Conservation (phyloP, 2,329 filamentous ascomycete genomes). For the Penicillium sp. region DNA sequence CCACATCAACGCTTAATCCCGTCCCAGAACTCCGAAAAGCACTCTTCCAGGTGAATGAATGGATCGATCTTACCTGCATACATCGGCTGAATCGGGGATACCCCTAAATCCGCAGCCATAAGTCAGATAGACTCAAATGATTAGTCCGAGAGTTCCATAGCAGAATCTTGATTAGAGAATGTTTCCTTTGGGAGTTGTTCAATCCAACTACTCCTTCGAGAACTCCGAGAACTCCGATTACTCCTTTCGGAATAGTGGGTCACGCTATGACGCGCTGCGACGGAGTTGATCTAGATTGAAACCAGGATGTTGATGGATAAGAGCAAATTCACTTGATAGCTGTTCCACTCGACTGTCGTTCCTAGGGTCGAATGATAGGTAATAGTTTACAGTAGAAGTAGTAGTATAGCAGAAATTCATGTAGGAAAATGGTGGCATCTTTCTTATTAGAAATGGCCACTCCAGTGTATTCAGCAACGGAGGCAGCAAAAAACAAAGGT, state of each 20-base stretch:
- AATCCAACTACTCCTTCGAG: slow-evolving; percentile 5
- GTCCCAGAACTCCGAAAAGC: neutral
- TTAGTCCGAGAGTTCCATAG: neutral
- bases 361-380: too few species aligned
- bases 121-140: neutral
- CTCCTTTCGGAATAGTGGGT: slow-evolving; percentile 6
- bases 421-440: too few species aligned
- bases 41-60: neutral
- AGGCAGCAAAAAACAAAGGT: slow-evolving; percentile 1
- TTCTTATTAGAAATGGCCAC: too few species aligned
- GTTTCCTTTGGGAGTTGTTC: neutral
- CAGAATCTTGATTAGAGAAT: neutral
- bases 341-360: too few species aligned
- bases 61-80: neutral
- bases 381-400: too few species aligned
- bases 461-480: too few species aligned
- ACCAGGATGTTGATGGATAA: too few species aligned
- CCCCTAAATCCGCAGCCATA: neutral
- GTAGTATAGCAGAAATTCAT: too few species aligned
- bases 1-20: neutral
- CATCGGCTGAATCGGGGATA: neutral
- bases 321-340: too few species aligned
- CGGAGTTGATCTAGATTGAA: too few species aligned
- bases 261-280: too few species aligned
- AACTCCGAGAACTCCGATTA: slow-evolving; percentile 13